phyloP scores from a whole-genome alignment of 768 basidiomycete genomes.

The Boletus reticuloceps region DNA sequence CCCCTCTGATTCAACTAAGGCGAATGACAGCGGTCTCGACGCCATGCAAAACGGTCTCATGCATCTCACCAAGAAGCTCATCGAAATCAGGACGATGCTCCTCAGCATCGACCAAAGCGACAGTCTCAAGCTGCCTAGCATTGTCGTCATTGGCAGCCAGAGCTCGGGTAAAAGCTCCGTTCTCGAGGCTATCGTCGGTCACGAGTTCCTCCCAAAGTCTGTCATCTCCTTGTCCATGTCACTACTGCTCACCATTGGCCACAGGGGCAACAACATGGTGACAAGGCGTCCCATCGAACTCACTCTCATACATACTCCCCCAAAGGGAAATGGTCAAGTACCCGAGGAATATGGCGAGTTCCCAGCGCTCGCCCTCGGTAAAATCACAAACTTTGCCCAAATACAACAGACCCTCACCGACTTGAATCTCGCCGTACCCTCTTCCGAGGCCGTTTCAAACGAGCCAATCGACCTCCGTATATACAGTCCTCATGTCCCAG shows the following conservation, averaged over 20 bases:
- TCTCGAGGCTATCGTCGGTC: constrained; percentile 94
- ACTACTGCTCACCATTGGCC: not conserved
- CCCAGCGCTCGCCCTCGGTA: constrained; percentile 84
- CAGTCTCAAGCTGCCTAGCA: constrained; percentile 90
- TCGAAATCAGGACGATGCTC: constrained; percentile 94
- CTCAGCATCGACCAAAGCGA: constrained; percentile 96
- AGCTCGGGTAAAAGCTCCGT: constrained; percentile 99
- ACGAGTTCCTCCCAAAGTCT: constrained; percentile 97
- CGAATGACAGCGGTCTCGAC: constrained; percentile 37
- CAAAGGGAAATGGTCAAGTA: constrained; percentile 45
- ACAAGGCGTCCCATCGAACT: constrained; percentile 97
- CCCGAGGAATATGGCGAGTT: constrained; percentile 91
- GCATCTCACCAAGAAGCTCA: constrained; percentile 91
- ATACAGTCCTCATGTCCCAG: constrained; percentile 93
- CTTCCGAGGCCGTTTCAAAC: constrained; percentile 88
- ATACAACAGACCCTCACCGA: constrained; percentile 94
- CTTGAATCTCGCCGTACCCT: constrained; percentile 89
- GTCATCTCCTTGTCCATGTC: constrained; percentile 30
- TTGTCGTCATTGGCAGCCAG: constrained; percentile 98
- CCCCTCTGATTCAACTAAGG: constrained; percentile 51
- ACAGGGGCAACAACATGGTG: constrained; percentile 98
- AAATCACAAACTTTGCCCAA: constrained; percentile 85
- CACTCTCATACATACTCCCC: constrained; percentile 90
- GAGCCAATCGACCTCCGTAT: constrained; percentile 97
- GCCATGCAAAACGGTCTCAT: constrained; percentile 78